Conservation (phyloP, 257 asterid genomes). For the Solanum tarijense region DNA sequence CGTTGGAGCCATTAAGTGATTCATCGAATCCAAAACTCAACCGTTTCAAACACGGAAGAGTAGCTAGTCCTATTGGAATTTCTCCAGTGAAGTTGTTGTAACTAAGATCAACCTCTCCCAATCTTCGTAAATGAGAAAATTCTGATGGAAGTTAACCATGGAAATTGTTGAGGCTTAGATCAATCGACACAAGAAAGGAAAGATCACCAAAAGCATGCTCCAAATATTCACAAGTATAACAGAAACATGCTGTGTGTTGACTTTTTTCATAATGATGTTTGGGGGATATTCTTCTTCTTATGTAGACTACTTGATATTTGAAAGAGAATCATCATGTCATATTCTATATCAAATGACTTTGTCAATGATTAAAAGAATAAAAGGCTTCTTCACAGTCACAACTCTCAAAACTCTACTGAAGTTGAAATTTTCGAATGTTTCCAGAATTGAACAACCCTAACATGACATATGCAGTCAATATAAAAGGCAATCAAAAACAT, state of each 20-base stretch:
- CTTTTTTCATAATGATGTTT: not conserved
- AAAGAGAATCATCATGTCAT: too few species aligned
- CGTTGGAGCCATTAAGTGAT: not conserved
- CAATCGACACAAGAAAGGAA: slow-evolving; percentile 20
- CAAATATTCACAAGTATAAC: not conserved
- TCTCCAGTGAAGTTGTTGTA: not conserved
- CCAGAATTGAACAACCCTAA: not conserved
- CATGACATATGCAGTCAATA: not conserved
- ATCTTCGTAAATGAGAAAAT: slow-evolving; percentile 3
- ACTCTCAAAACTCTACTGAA: not conserved
- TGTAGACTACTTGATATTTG: not conserved
- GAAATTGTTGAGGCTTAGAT: slow-evolving; percentile 11
- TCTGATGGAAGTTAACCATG: slow-evolving; percentile 11
- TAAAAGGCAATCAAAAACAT: not conserved
- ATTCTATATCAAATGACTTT: too few species aligned
- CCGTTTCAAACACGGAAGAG: not conserved
- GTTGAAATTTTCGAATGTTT: not conserved
- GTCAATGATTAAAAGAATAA: too few species aligned
- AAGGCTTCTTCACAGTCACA: not conserved
- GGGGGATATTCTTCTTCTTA: not conserved
- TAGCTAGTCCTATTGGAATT: not conserved
- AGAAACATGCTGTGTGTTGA: not conserved
- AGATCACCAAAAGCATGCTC: slow-evolving; percentile 17
- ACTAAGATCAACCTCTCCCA: not conserved
- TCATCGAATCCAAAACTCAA: not conserved